These are phyloP conservation scores for Cutaneotrichosporon mucoides DNA, from an alignment of 1,284 basidiomycete genomes.

Conservation along the genomic window DNA sequence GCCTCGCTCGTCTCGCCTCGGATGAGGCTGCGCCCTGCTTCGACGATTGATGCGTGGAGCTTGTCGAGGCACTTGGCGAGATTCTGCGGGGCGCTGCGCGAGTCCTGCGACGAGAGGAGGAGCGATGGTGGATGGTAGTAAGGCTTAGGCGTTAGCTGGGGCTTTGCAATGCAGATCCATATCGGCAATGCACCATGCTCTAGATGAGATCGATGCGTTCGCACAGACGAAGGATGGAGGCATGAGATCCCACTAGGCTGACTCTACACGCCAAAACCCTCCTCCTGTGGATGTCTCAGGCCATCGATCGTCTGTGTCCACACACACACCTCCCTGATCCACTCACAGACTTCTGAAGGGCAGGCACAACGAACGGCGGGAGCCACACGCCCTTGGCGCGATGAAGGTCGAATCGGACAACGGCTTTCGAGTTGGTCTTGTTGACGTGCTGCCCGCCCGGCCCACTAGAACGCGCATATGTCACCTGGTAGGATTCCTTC, in stretches of 20 bases:
- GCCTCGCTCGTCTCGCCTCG: conserved; percentile 35
- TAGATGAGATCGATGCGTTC: too few species aligned
- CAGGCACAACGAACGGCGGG: conserved; percentile 37
- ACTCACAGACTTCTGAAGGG: conserved; percentile 39
- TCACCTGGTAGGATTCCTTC: conserved; percentile 31
- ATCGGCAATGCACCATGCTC: too few species aligned
- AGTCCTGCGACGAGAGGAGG: conserved; percentile 36
- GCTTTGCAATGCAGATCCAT: too few species aligned
- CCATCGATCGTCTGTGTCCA: too few species aligned
- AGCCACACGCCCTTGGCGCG: conserved; percentile 36
- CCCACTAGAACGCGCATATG: conserved; percentile 41
- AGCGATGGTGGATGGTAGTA: conserved; percentile 42
- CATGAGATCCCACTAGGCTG: too few species aligned
- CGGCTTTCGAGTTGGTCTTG: conserved; percentile 48
- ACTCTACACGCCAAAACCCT: too few species aligned
- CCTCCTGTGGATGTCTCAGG: too few species aligned
- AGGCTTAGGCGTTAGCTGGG: conserved; percentile 30
- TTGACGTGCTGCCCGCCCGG: conserved; percentile 51
- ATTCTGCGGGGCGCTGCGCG: conserved; percentile 39
- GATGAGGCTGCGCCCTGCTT: conserved; percentile 28
- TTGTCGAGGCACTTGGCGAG: conserved; percentile 25
- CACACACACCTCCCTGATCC: neutral
- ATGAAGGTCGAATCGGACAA: conserved; percentile 31
- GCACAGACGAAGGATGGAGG: too few species aligned
- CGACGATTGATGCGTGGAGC: conserved; percentile 32